Evolutionary conservation across 2,329 filamentous ascomycete genomes (phyloP).

Genomic region (Ramichloridium luteum): DNA sequence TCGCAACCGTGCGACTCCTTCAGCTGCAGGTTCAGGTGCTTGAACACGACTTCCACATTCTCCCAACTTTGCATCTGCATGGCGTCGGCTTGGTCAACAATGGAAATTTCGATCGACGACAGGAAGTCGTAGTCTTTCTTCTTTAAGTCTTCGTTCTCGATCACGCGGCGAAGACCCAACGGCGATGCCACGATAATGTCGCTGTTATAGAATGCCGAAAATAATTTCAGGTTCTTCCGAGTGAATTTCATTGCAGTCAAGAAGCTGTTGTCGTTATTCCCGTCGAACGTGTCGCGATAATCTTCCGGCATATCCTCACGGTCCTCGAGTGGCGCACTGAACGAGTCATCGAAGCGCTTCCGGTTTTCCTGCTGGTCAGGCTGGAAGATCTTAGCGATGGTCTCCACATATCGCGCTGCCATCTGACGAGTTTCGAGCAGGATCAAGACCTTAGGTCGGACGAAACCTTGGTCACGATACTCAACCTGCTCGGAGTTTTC

Average conservation of each 20-base stretch:
- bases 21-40: conserved; percentile 81
- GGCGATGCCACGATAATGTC: conserved; percentile 90
- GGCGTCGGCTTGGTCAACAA: conserved; percentile 86
- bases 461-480: conserved; percentile 87
- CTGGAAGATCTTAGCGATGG: conserved; percentile 61
- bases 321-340: conserved; percentile 55
- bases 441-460: conserved; percentile 83
- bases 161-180: conserved; percentile 77
- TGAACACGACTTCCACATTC: conserved; percentile 82
- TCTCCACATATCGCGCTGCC: conserved; percentile 65
- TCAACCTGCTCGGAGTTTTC: conserved; percentile 44
- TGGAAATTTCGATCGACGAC: conserved; percentile 79
- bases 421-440: conserved; percentile 80
- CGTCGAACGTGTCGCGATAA: conserved; percentile 78
- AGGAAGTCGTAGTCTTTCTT: conserved; percentile 78
- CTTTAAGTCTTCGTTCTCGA: conserved; percentile 64
- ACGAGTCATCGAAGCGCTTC: conserved; percentile 80
- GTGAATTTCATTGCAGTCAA: conserved; percentile 93
- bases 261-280: conserved; percentile 97
- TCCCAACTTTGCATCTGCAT: conserved; percentile 98
- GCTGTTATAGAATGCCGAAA: conserved; percentile 88
- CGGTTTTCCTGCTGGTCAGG: conserved; percentile 92
- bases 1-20: conserved; percentile 75
- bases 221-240: conserved; percentile 88
- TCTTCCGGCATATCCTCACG: conserved; percentile 63